phyloP scores from a whole-genome alignment of 129 eudicot species.

The Arctium minus region DNA sequence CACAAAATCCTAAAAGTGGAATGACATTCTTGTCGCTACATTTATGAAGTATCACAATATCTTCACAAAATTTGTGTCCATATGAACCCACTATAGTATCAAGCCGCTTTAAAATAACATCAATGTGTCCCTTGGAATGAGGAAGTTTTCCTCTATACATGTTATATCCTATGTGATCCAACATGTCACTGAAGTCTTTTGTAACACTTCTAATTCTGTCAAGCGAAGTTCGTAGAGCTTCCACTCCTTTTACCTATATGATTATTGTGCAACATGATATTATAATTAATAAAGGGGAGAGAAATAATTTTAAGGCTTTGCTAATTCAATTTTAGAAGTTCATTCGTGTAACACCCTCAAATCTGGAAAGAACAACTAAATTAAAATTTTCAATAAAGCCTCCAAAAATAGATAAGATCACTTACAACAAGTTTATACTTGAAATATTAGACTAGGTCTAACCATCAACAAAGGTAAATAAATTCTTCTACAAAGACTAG shows the following conservation, averaged over 20 bases:
- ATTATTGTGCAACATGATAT: not conserved
- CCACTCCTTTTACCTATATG: constrained; percentile 21
- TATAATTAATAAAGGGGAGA: not conserved
- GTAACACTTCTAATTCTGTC: constrained; percentile 13
- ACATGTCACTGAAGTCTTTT: not conserved
- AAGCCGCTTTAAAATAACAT: constrained; percentile 9
- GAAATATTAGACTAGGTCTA: no score
- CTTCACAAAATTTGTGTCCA: constrained; percentile 3
- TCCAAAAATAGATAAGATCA: no score
- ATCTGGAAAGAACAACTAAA: no score
- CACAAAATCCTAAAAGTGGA: constrained; percentile 23
- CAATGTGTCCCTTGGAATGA: constrained; percentile 3
- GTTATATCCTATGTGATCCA: not conserved
- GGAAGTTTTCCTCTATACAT: constrained; percentile 18
- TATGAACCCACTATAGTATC: not conserved
- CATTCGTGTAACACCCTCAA: no score
- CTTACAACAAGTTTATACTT: no score
- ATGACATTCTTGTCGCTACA: constrained; percentile 12
- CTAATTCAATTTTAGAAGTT: no score
- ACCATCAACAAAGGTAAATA: no score
- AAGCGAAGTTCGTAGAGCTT: constrained; percentile 6
- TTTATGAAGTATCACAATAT: not conserved
- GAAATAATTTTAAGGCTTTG: no score
- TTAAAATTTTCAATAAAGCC: no score
- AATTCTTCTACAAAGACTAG: no score